These are phyloP conservation scores for Geranomyces variabilis DNA, from an alignment of 192 early-diverging fungal genomes.

Conservation along the genomic window DNA sequence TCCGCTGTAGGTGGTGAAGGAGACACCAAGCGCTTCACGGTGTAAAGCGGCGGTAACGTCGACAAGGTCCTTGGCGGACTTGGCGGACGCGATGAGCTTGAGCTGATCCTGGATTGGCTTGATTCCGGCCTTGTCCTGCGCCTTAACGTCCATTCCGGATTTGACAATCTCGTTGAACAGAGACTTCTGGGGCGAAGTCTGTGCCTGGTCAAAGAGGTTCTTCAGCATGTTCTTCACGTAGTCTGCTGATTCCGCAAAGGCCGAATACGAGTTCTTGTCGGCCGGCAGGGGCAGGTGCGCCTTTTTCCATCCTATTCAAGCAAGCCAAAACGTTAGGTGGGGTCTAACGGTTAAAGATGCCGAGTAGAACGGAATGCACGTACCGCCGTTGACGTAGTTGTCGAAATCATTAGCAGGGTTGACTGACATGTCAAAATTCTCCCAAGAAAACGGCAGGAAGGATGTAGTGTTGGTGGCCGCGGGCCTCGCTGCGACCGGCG, in stretches of 20 bases:
- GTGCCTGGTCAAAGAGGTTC: background rate
- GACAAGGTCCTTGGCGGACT: background rate
- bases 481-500: slow-evolving; percentile 8
- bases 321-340: too few relatives aligned
- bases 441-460: background rate
- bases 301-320: slow-evolving; percentile 17
- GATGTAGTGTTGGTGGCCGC: background rate
- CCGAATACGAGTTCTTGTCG: background rate
- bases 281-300: slow-evolving; percentile 1
- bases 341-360: too few relatives aligned
- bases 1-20: background rate
- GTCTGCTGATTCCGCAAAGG: slow-evolving; percentile 1
- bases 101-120: background rate
- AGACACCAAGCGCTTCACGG: background rate
- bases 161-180: background rate
- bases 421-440: slow-evolving; percentile 5
- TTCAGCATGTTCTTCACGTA: slow-evolving; percentile 5
- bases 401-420: background rate
- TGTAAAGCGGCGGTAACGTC: background rate
- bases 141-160: background rate
- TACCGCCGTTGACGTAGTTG: slow-evolving; percentile 11
- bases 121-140: background rate
- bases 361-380: too few relatives aligned
- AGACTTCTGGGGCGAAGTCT: background rate
- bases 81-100: background rate